Base-by-base conservation (phyloP, 352 stramenopile genomes). In the Pythium brassicae region DNA sequence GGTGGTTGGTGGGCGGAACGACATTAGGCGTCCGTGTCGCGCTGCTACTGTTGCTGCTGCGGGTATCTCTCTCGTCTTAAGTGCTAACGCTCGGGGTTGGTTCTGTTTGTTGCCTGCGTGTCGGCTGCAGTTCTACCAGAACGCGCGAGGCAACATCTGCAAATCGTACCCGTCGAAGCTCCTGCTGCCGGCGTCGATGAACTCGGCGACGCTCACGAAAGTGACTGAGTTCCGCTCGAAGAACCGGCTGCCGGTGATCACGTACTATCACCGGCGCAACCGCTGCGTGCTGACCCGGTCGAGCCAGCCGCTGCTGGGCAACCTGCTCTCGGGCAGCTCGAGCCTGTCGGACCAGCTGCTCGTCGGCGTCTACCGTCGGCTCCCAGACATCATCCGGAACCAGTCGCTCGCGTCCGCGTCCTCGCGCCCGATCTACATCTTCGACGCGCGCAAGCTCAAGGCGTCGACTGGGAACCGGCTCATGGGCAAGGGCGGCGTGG, bases 401-500 rank as follows among this genome's bases (percentile, higher is more conserved):
- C 80, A 91, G 57, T 87, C 75, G 10, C 59, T 72, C 26, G 77
- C 77, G 3, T 86, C 83, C 0, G 56, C 61, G 14, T 90, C 83
- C 0, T 86, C 78, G 39, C 73, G 79, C 4, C 81, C 83, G 11
- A 82, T 92, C 32, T 92, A 92, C 64, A 97, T 98, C 42, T 94
- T 96, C 39, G 92, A 98, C 58, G 87, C 87, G 25, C 75, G 92
- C 23, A 94, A 94, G 57, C 77, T 87, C 17, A 87, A 97, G 50
- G 89, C 87, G 8, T 93, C 92, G 15, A 91, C 86, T 12, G 92
- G 83, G 14, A 98, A 97, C 59, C 71, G 85, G 8, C 69, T 96
- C 12, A 92, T 95, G 71, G 92, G 92, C 8, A 97, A 97, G 66
- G 92, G 92, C 42, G 89, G 81, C 23, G 92, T 97, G 3, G 92